Evolutionary conservation across 2,329 filamentous ascomycete genomes (phyloP), one percentile per base, ranked within the genome.

Genomic region (Simplicillium sp.): DNA sequence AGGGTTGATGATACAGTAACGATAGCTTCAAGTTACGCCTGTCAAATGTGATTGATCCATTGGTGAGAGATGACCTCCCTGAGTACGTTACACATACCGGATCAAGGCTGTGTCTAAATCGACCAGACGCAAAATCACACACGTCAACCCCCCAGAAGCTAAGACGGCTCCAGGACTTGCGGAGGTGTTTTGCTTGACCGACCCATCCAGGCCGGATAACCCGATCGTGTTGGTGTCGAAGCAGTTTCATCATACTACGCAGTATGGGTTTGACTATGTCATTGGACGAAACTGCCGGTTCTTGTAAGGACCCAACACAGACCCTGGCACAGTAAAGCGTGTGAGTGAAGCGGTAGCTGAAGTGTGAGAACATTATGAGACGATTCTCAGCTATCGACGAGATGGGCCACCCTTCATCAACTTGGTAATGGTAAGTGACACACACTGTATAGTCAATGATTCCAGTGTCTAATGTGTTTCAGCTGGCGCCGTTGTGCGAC

Each of bases 251-350:
- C 70, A 74, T 29, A 84, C 80, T 3, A 87, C 82, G 1, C 81
- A 87, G 51, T 87, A 87, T 52, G 81, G 82, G 3, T 43, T 49
- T 3, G 46, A 43, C 42, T 86, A 88, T 54, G 75, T 80, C 3
- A 73, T 89, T n/a, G 84, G 84, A 0, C 76, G 82, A 28, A 89
- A 89, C 47, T 88, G 84, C 50, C 77, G 84, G 7, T 88, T 89
- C 51, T 70, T 89, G 2, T 84, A 88, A 56, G 84, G 85, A 0
- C 83, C 83, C 0, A 75, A 74, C 50, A 87, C 84, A 6, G 82
- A 82, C 47, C 67, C 66, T 0, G 69, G 73, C 46, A 83, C 78
- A 38, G 67, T 84, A 0, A 61, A 67, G 41, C 68, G 85, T 39
- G 65, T 89, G 9, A 67, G 73, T 28, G 73, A 82, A 33, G 78